phyloP scores from a whole-genome alignment of 2,329 filamentous ascomycete genomes.

The Pyrenophora graminea region DNA sequence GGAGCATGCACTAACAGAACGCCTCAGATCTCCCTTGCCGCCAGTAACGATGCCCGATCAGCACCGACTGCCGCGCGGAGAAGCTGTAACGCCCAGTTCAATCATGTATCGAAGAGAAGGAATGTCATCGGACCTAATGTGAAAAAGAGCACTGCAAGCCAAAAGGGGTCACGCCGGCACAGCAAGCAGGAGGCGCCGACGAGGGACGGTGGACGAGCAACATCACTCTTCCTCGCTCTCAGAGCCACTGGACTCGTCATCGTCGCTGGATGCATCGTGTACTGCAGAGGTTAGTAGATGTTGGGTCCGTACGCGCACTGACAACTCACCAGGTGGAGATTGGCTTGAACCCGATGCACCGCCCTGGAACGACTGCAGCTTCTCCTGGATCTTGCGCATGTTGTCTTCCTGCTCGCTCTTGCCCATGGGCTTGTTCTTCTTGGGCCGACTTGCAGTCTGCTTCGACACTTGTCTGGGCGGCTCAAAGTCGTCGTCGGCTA shows the following conservation, averaged over 20 bases:
- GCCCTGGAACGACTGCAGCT: slow-evolving; percentile 52
- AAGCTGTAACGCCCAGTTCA: slow-evolving; percentile 11
- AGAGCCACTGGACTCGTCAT: slow-evolving; percentile 54
- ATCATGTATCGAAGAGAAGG: slow-evolving; percentile 13
- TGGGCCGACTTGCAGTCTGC: slow-evolving; percentile 57
- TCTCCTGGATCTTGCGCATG: slow-evolving; percentile 65
- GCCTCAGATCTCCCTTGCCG: slow-evolving; percentile 7
- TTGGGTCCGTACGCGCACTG: slow-evolving; percentile 12
- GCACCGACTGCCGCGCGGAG: slow-evolving; percentile 3
- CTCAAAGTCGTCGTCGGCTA: slow-evolving; percentile 56
- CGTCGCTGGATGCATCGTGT: slow-evolving; percentile 56
- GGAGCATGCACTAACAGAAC: slow-evolving; percentile 11
- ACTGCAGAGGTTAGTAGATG: slow-evolving; percentile 31
- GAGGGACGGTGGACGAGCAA: not conserved
- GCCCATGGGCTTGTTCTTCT: slow-evolving; percentile 79
- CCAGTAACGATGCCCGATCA: slow-evolving; percentile 1
- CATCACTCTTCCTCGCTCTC: slow-evolving; percentile 55
- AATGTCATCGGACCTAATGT: slow-evolving; percentile 9
- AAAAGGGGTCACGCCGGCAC: slow-evolving; percentile 15
- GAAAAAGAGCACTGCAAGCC: slow-evolving; percentile 7
- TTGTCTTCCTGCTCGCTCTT: slow-evolving; percentile 71
- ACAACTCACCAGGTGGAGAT: slow-evolving; percentile 47
- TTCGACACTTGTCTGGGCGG: slow-evolving; percentile 46
- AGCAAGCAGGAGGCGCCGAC: slow-evolving; percentile 2
- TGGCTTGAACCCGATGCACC: slow-evolving; percentile 52